Evolutionary conservation across 495 filamentous ascomycete species (phyloP).

Genomic region (Hypoxylon fragiforme): DNA sequence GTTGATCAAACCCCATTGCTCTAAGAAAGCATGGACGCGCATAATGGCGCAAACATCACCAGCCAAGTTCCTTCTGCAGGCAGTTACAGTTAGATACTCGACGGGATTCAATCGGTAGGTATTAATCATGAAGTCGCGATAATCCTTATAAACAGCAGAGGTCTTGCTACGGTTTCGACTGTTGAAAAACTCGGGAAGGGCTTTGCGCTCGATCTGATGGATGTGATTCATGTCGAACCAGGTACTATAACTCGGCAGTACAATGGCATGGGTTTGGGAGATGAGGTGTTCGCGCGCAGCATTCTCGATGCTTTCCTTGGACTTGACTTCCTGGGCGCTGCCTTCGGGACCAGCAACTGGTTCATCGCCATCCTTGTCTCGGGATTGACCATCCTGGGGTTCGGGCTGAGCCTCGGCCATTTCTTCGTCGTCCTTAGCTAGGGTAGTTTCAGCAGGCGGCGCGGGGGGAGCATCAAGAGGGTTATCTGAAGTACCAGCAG

Average conservation of each 20-base stretch:
- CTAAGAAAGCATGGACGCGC: constrained; percentile 97
- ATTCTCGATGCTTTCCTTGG: constrained; percentile 79
- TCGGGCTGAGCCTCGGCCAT: constrained; percentile 74
- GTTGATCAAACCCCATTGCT: constrained; percentile 98
- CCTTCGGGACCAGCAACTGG: constrained; percentile 44
- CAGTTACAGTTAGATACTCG: constrained; percentile 96
- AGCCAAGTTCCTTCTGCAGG: constrained; percentile 92
- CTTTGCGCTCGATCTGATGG: constrained; percentile 85
- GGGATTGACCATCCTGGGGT: constrained; percentile 49
- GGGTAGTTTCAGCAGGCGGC: constrained; percentile 66
- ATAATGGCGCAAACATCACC: constrained; percentile 99
- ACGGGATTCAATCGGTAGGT: constrained; percentile 93
- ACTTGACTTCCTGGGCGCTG: constrained; percentile 51
- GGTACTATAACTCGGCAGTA: constrained; percentile 91
- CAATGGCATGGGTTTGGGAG: constrained; percentile 88
- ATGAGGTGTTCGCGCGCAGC: constrained; percentile 88
- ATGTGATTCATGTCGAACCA: constrained; percentile 99
- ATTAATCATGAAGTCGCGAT: constrained; percentile 99
- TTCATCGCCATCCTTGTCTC: constrained; percentile 51
- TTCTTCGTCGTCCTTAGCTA: constrained; percentile 75
- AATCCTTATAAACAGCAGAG: constrained; percentile 95
- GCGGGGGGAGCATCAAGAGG: constrained; percentile 83
- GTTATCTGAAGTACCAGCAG: constrained; percentile 70
- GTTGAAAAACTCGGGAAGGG: constrained; percentile 96
- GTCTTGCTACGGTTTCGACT: constrained; percentile 97